Base-by-base conservation (phyloP, 1,284 basidiomycete genomes). In the Ustilago nuda region DNA sequence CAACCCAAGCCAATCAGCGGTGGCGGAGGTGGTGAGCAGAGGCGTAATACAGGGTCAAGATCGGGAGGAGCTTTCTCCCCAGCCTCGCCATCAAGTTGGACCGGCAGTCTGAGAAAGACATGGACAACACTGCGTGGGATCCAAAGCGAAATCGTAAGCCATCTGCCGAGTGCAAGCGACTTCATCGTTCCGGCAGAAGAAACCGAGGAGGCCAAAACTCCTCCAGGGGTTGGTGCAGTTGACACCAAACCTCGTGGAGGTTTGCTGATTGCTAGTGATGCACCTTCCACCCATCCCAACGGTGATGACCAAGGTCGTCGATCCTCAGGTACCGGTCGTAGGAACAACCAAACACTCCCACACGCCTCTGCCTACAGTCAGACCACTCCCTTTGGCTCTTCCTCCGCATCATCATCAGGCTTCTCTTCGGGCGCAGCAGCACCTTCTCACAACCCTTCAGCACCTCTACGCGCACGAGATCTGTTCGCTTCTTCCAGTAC, bases 61-160 rank as follows among this genome's bases (percentile, higher is more conserved):
- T 66, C 63, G 8, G 15, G 57, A 3, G 50, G 41, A 7, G 64
- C 64, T 9, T 27, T 65, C n/a, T 66, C 68, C 1, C 57, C 68
- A 7, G 59, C 72, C 12, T 66, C 75, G 1, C 59, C 71, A 4
- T 64, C 66, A 13, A 77, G 76, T 52, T 81, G 76, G 80, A 72
- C 73, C 2, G 77, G 77, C 9, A 78, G 77, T 32, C 33, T 81
- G 53, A 59, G 66, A 17, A 75, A 69, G 64, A 81, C 79, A 30
- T 79, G 79, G 76, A 72, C 72, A 13, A 75, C 79, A 12, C 53
- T 82, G 32, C 68, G 80, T 15, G 75, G 75, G 0, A 66, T 78
- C 17, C 68, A 70, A 23, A 64, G 43, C 46, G 78, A 76, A 52
- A 52, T 79, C 39, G 79, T 52, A 12, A 72, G 57, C 35, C 80